Evolutionary conservation across 1,284 basidiomycete genomes (phyloP), one percentile per base, ranked within the genome.

Genomic region (Moesziomyces sp.): DNA sequence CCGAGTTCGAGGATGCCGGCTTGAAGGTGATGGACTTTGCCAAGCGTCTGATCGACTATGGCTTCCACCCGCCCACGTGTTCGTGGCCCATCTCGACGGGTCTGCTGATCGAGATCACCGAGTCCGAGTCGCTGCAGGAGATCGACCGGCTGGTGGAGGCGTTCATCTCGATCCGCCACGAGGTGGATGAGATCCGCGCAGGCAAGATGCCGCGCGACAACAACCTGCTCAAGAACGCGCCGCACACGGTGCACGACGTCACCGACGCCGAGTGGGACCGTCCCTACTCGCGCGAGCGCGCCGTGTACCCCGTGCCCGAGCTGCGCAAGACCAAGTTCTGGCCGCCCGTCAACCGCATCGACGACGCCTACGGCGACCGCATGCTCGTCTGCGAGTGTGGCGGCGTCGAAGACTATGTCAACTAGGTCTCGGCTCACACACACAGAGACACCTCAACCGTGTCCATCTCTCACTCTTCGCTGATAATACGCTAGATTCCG

Each of bases 11-110:
- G 83, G 85, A 87, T 51, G 91, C 91, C 19, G 94, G 93, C 5
- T 85, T 99, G 74, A 96, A 94, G 85, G 95, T 98, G 19, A 90
- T 90, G 46, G 96, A 99, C 85, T 94, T 99, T 80, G 94, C 94
- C 26, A 99, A 99, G 87, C 90, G 96, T 58, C 86, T 98, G 53
- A 94, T 93, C 87, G 91, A 79, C 85, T 76, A 68, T 56, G 55
- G 73, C 26, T 81, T 78, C 76, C 81, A 79, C 61, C 68, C 76
- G 2, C 82, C 82, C 3, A 83, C 82, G 5, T 82, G 80, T 65
- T 79, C 80, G 18, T 83, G 82, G 82, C 82, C 82, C 11, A 82
- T 82, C 58, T 81, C 79, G 40, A 82, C 82, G 3, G 80, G 82
- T 26, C 49, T 83, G 35, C 54, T 83, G 16, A 79, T 83, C 56